Percentiles rank a stretch among this genome's conserved stretches.
These are phyloP conservation scores for Yarrowia hollandica DNA, from an alignment of 805 yeast species.

Conservation along the genomic window DNA sequence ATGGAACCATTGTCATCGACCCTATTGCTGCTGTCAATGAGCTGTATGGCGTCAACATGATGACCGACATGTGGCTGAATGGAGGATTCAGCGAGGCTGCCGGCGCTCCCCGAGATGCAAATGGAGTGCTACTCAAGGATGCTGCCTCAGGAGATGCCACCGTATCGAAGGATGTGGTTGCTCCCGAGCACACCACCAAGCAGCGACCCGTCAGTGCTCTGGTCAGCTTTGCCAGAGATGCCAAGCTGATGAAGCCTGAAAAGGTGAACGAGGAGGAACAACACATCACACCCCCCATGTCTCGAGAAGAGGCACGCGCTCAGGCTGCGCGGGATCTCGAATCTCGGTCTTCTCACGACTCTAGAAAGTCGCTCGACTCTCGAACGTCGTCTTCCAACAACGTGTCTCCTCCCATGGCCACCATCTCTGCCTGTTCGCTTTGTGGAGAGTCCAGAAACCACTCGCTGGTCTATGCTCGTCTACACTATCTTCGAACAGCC, in stretches of 20 bases:
- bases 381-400: background rate
- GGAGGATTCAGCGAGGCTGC: slow-evolving; percentile 25
- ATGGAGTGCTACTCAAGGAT: slow-evolving; percentile 17
- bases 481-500: slow-evolving; percentile 61
- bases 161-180: slow-evolving; percentile 7
- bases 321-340: slow-evolving; percentile 22
- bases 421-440: slow-evolving; percentile 70
- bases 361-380: slow-evolving; percentile 7
- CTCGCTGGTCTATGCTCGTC: slow-evolving; percentile 71
- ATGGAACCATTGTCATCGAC: slow-evolving; percentile 78
- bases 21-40: slow-evolving; percentile 86
- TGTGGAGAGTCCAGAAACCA: slow-evolving; percentile 80
- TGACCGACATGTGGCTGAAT: slow-evolving; percentile 27
- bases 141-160: slow-evolving; percentile 12
- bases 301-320: slow-evolving; percentile 1
- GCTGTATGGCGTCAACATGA: slow-evolving; percentile 34
- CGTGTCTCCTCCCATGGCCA: slow-evolving; percentile 64
- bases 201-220: slow-evolving; percentile 16
- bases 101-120: slow-evolving; percentile 21
- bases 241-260: slow-evolving; percentile 3
- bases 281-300: slow-evolving; percentile 14
- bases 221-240: slow-evolving; percentile 19
- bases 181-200: slow-evolving; percentile 5
- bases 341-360: background rate
- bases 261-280: slow-evolving; percentile 13